Percentiles rank a stretch among this genome's conserved stretches.
These are phyloP conservation scores for Spathaspora sp. DNA, from an alignment of 805 yeast genomes.

Conservation along the genomic window DNA sequence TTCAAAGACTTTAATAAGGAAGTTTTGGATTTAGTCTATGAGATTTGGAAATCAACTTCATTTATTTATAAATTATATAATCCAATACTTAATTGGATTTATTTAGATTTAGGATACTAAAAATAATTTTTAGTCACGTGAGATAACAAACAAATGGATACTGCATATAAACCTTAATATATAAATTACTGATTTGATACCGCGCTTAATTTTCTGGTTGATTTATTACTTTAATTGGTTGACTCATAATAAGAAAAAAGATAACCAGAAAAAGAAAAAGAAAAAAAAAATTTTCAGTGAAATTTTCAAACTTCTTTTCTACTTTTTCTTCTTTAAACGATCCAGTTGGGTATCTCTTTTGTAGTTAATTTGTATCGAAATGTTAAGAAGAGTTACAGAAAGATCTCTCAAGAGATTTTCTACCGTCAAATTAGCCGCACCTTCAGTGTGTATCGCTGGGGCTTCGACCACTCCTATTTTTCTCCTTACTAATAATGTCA, in stretches of 20 bases:
- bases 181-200: slow-evolving; percentile 17
- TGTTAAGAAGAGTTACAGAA: slow-evolving; percentile 18
- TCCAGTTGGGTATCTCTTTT: too few species aligned
- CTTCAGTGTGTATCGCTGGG: neutral
- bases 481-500: neutral
- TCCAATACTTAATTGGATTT: slow-evolving; percentile 27
- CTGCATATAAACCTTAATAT: neutral
- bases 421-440: neutral
- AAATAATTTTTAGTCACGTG: neutral
- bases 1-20: slow-evolving; percentile 6
- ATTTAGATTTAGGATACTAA: slow-evolving; percentile 15
- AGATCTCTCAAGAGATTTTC: slow-evolving; percentile 5
- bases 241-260: slow-evolving; percentile 12
- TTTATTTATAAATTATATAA: slow-evolving; percentile 18
- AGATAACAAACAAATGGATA: neutral
- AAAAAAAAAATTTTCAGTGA: slow-evolving; percentile 7
- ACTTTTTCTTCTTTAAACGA: neutral
- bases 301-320: slow-evolving; percentile 1
- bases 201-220: slow-evolving; percentile 34
- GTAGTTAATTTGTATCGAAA: neutral
- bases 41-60: slow-evolving; percentile 4
- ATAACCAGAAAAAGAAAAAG: neutral
- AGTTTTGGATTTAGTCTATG: slow-evolving; percentile 2
- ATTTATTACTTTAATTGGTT: slow-evolving; percentile 21
- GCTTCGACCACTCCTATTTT: neutral